Evolutionary conservation across 1,284 basidiomycete genomes (phyloP), one percentile per base, ranked within the genome.

Genomic region (Thelephora terrestris): DNA sequence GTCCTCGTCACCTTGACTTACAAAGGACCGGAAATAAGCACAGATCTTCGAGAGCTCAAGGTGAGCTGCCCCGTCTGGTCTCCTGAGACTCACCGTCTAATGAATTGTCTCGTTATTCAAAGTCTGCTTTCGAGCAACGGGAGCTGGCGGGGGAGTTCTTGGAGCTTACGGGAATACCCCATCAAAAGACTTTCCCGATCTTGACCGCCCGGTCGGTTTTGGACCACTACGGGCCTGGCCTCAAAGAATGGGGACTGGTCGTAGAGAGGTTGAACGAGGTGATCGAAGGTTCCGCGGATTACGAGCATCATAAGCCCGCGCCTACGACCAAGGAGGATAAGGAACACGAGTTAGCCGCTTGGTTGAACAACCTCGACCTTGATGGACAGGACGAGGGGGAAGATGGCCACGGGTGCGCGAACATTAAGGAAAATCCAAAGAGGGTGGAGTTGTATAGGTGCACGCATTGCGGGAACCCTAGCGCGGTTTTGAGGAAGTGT

Each of bases 401-500:
- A 32, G 39, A 50, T 12, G 58, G 56, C 20, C 49, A 54, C 27
- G 53, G 51, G 48, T 63, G 64, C 37, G 58, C 63, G 3, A 68
- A 69, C 43, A 64, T 68, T 9, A 70, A 63, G 54, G 63, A 75
- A 54, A 71, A 66, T 38, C 61, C 59, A 17, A 72, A 73, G 47
- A 59, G 65, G 18, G 70, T 77, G 17, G 62, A 59, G 35, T 58
- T 81, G 21, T 79, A 76, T 58, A 60, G 68, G 27, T 81, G 78
- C 53, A 76, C 76, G 21, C 75, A 71, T 68, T 81, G 79, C 53
- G 66, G 71, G 7, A 79, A 78, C 51, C 75, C 76, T 12, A 78
- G 75, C 35, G 77, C 76, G 2, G 65, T 66, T 5, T 56, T 80
- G 38, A 69, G 69, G 54, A 78, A 71, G 63, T 80, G 78, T 63